These are phyloP conservation scores for Trichoderma breve DNA, from an alignment of 2,329 filamentous ascomycete species.

Conservation along the genomic window DNA sequence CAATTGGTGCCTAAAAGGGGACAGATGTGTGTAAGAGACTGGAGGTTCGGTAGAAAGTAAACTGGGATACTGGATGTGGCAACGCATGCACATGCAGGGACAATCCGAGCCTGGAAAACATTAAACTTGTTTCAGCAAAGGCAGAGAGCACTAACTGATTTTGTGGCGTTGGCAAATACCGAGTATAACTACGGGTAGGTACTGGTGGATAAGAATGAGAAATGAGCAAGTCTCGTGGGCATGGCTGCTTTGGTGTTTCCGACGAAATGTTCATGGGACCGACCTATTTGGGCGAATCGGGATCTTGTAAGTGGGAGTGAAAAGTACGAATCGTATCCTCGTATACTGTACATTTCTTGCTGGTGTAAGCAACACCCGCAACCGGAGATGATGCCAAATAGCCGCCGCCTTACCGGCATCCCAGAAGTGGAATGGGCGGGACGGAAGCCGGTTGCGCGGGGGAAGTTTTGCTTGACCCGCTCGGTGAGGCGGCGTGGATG, in stretches of 20 bases:
- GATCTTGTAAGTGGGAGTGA: neutral
- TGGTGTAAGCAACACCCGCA: neutral
- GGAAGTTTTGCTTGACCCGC: slow-evolving; percentile 7
- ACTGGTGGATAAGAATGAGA: neutral
- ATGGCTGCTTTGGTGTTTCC: slow-evolving; percentile 6
- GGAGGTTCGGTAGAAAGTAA: neutral
- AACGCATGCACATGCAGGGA: neutral
- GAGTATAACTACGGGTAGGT: neutral
- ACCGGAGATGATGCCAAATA: neutral
- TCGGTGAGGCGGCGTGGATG: neutral
- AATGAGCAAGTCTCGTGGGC: neutral
- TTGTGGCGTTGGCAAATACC: neutral
- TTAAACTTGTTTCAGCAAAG: neutral
- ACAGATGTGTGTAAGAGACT: neutral
- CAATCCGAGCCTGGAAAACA: neutral
- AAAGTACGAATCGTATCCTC: neutral
- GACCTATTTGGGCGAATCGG: neutral
- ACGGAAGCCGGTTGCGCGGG: slow-evolving; percentile 14
- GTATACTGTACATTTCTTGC: neutral
- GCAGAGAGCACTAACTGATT: neutral
- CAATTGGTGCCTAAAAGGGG: neutral
- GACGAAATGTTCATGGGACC: neutral
- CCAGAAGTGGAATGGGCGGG: slow-evolving; percentile 19
- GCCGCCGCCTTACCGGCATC: slow-evolving; percentile 13
- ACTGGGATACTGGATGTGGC: neutral